A percentile compares a stretch with the other conserved stretches of the same genome.
Conservation (phyloP, 768 basidiomycete species). For the Calocera cornea region DNA sequence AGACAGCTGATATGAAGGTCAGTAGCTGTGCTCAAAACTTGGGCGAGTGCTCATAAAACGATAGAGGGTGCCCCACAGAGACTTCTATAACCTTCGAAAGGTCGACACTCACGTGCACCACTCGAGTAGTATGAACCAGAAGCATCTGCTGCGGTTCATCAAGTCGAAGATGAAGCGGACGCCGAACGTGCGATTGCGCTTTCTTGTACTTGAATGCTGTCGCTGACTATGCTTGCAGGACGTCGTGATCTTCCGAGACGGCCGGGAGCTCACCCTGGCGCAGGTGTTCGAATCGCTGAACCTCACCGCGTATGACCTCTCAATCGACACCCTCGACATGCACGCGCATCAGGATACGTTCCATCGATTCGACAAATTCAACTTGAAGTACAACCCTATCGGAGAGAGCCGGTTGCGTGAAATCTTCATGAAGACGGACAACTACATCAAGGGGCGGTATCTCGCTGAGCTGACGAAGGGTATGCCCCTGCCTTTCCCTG, state of each 20-base stretch:
- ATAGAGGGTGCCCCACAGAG: constrained; percentile 76
- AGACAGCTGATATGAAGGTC: constrained; percentile 93
- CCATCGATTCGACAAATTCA: constrained; percentile 98
- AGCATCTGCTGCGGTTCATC: constrained; percentile 94
- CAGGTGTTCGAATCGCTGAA: constrained; percentile 96
- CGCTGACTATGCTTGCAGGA: constrained; percentile 40
- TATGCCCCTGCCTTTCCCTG: constrained; percentile 21
- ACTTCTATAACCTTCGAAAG: constrained; percentile 96
- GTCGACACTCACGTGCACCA: constrained; percentile 99
- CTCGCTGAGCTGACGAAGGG: constrained; percentile 89
- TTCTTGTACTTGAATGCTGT: not conserved
- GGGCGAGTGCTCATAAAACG: not conserved
- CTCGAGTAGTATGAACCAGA: constrained; percentile 99
- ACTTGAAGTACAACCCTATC: constrained; percentile 92
- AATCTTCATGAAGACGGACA: constrained; percentile 97
- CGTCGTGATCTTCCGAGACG: constrained; percentile 90
- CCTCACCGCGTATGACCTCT: constrained; percentile 91
- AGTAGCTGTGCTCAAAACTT: constrained; percentile 15
- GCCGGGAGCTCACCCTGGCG: constrained; percentile 67
- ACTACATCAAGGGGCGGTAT: constrained; percentile 81
- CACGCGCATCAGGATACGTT: constrained; percentile 97
- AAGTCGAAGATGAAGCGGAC: constrained; percentile 94
- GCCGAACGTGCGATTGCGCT: constrained; percentile 58
- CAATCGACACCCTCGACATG: constrained; percentile 99
- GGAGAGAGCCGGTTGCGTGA: constrained; percentile 90